These are phyloP conservation scores for Microsporum canis DNA, from an alignment of 2,329 filamentous ascomycete genomes.

Conservation along the genomic window DNA sequence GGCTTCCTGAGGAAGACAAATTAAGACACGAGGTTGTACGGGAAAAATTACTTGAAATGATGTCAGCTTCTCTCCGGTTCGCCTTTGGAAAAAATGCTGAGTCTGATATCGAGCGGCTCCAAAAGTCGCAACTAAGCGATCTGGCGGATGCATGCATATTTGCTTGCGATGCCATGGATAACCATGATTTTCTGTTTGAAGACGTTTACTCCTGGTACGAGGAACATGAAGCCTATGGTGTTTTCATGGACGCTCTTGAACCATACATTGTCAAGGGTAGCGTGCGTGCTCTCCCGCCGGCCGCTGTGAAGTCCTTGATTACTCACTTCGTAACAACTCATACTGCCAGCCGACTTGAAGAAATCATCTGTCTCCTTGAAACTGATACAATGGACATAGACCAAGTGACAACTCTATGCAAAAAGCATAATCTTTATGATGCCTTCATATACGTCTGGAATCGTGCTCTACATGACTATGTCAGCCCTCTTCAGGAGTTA, in stretches of 20 bases:
- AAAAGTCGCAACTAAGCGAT: conserved; percentile 56
- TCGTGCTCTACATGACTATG: conserved; percentile 73
- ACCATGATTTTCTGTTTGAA: conserved; percentile 78
- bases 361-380: conserved; percentile 87
- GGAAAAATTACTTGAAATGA: conserved; percentile 86
- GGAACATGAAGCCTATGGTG: conserved; percentile 56
- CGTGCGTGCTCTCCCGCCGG: conserved; percentile 65
- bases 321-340: conserved; percentile 66
- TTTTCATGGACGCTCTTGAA: conserved; percentile 83
- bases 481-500: conserved; percentile 79
- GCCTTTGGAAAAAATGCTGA: conserved; percentile 58
- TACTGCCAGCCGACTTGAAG: conserved; percentile 68
- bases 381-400: conserved; percentile 87
- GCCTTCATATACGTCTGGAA: conserved; percentile 97
- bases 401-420: conserved; percentile 81
- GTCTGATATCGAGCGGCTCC: conserved; percentile 39
- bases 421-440: conserved; percentile 84
- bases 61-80: conserved; percentile 81
- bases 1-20: conserved; percentile 70
- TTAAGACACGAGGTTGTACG: conserved; percentile 70
- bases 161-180: conserved; percentile 65
- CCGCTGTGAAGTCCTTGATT: conserved; percentile 75
- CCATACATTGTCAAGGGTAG: conserved; percentile 71
- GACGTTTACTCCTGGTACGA: conserved; percentile 86
- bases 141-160: conserved; percentile 73